phyloP scores from a whole-genome alignment of 345 rosid genomes.

The Syzygium jambos region DNA sequence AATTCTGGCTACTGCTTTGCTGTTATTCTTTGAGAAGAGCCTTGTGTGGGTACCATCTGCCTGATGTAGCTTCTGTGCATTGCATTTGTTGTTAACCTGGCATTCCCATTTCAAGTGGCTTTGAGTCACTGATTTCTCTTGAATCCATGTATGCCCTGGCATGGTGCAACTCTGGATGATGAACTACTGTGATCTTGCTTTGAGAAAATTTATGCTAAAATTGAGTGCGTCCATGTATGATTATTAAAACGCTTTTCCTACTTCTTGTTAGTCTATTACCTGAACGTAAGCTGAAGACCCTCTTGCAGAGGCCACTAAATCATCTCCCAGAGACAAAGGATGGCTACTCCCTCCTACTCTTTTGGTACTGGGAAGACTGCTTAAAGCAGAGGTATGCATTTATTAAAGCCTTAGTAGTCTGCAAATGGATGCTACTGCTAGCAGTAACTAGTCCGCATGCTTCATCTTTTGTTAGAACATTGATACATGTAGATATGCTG shows the following conservation, averaged over 20 bases:
- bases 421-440: not conserved
- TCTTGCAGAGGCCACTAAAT: constrained; percentile 67
- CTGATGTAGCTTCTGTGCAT: not conserved
- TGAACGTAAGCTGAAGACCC: constrained; percentile 89
- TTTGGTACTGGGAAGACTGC: constrained; percentile 99
- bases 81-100: not conserved
- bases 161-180: not conserved
- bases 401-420: not conserved
- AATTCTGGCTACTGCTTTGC: not conserved
- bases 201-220: not conserved
- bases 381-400: constrained; percentile 70
- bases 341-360: constrained; percentile 82
- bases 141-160: not conserved
- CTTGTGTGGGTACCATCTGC: not conserved
- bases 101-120: not conserved
- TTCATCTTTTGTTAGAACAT: not conserved
- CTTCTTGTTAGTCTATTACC: constrained; percentile 61
- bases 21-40: not conserved
- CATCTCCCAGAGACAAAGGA: constrained; percentile 77
- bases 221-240: not conserved
- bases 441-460: not conserved
- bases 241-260: not conserved
- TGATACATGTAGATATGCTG: not conserved
- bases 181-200: not conserved
- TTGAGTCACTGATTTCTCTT: not conserved